Evolutionary conservation across 805 yeast genomes (phyloP).

Genomic region (Yamadazyma sp.): DNA sequence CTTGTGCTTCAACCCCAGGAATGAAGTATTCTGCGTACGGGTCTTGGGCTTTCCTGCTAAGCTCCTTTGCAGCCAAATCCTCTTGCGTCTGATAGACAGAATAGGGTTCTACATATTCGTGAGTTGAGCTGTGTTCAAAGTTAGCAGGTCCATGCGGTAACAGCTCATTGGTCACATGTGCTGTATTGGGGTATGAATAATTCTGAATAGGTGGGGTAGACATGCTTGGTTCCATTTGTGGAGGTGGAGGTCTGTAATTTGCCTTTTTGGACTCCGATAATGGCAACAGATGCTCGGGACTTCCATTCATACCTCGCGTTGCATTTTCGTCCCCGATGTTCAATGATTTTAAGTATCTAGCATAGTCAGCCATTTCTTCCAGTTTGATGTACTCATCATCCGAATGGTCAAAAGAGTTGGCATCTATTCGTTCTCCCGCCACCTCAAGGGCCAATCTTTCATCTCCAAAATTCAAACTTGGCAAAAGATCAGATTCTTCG

Average conservation of each 20-base stretch:
- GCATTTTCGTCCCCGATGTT: constrained; percentile 15
- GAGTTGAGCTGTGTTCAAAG: not conserved
- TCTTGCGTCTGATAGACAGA: constrained; percentile 23
- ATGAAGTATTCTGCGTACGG: constrained; percentile 28
- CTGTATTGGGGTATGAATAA: not conserved
- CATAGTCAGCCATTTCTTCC: constrained; percentile 23
- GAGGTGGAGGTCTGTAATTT: constrained; percentile 15
- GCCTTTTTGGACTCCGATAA: constrained; percentile 1
- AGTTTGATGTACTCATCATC: not conserved
- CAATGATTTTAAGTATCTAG: constrained; percentile 21
- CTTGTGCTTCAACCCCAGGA: constrained; percentile 15
- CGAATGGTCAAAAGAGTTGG: constrained; percentile 10
- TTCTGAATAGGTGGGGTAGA: not conserved
- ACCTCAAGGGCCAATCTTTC: constrained; percentile 14
- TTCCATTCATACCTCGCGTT: constrained; percentile 5
- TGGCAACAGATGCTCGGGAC: not conserved
- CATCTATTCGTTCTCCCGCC: constrained; percentile 13
- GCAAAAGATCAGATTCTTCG: constrained; percentile 17
- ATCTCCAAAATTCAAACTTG: constrained; percentile 22
- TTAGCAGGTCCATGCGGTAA: not conserved
- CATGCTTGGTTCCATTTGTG: constrained; percentile 5
- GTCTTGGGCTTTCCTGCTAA: constrained; percentile 17
- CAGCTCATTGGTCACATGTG: constrained; percentile 1
- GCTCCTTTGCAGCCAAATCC: constrained; percentile 16
- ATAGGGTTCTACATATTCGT: constrained; percentile 24